These are phyloP conservation scores for Physcomitrium patens DNA, from an alignment of 225 moss, liverwort and hornwort species.

Conservation along the genomic window DNA sequence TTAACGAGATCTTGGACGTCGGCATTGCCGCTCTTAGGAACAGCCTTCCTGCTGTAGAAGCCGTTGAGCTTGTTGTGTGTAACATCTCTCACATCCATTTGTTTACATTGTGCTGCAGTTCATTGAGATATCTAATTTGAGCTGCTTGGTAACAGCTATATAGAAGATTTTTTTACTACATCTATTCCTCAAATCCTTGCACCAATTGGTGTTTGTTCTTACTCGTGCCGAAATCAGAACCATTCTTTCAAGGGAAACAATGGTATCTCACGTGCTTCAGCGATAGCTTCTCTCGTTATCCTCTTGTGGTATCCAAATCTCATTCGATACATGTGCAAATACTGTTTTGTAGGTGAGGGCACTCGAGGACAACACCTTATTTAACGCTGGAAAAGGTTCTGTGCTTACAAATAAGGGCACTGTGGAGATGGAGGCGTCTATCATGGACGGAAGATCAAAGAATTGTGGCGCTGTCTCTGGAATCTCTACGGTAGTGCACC, in stretches of 20 bases:
- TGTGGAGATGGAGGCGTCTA: slow-evolving; percentile 99
- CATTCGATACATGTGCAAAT: slow-evolving; percentile 23
- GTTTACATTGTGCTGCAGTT: not conserved
- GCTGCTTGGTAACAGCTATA: not conserved
- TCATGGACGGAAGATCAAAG: slow-evolving; percentile 90
- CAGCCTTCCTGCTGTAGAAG: slow-evolving; percentile 71
- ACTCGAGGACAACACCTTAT: slow-evolving; percentile 74
- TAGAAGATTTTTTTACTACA: not conserved
- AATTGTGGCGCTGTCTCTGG: slow-evolving; percentile 93
- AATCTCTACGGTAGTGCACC: slow-evolving; percentile 83
- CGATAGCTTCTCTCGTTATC: no score
- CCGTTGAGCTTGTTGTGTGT: slow-evolving; percentile 92
- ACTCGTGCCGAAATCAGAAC: no score
- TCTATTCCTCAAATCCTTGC: no score
- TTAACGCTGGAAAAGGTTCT: slow-evolving; percentile 94
- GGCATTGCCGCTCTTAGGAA: slow-evolving; percentile 76
- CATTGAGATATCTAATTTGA: not conserved
- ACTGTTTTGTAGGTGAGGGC: slow-evolving; percentile 69
- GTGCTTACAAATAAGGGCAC: slow-evolving; percentile 83
- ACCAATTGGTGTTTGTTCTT: no score
- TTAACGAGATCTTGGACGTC: slow-evolving; percentile 72
- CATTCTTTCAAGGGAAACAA: no score
- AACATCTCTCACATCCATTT: not conserved
- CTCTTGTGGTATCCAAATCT: not conserved
- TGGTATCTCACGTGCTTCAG: no score